Base-by-base conservation (phyloP, 2,329 filamentous ascomycete genomes). In the Colletotrichum somersetense region DNA sequence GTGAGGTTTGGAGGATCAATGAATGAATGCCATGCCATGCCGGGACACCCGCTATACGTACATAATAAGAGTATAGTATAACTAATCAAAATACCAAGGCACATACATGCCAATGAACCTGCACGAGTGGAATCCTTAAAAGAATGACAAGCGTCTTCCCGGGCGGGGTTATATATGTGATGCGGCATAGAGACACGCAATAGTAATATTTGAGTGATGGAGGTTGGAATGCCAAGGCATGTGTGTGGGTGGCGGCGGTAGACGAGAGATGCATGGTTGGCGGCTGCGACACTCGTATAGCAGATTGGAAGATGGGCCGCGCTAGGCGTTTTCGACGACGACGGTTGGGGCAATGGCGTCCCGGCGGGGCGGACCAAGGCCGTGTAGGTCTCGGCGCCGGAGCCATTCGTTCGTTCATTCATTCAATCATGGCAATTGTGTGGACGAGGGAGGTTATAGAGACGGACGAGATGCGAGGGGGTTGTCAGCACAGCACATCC, bases 351-450 rank as follows among this genome's bases (percentile, higher is more conserved):
- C 44, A 55, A 48, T 8, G 53, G n/a, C 53, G 30, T 16, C 16
- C 55, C 59, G 59, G 44, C 46, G 30, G 40, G 26, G 20, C 26
- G 62, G 62, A 20, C 35, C 48, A 55, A 33, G 30, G 14, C 59
- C 69, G 66, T 65, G 3, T 63, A 55, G 38, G 59, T 46, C 61
- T 72, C 69, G 66, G 65, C 55, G 53, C 46, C 59, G 46, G 57
- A 7, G 40, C 14, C 3, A 40, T 53, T 14, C 30, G 30, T 40
- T 4, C 26, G 3, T 26, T 26, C 3, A 26, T 26, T 26, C 3
- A 26, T 26, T 26, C 26, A 3, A 26, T 26, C 30, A 30, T 30
- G 30, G 30, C 30, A 30, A 30, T 30, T 2, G 30, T 5, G 30
- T 30, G 20, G 44, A 23, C 35, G 52, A 33, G 18, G 33, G 38